Base-by-base conservation (phyloP, 2,329 filamentous ascomycete genomes). In the Botryotinia narcissicola region DNA sequence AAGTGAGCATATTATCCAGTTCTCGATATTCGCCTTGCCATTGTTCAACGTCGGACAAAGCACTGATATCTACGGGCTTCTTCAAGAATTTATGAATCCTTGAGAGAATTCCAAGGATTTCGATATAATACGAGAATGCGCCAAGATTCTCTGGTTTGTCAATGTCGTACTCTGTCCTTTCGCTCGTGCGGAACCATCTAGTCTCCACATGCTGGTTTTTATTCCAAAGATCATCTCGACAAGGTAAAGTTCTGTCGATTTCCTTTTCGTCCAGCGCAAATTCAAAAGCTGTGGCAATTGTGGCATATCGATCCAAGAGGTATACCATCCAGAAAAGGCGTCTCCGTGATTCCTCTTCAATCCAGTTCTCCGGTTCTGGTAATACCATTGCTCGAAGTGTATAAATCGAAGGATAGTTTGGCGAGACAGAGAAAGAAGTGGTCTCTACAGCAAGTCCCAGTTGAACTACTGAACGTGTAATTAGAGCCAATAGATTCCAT, bases 271-370 rank as follows among this genome's bases (percentile, higher is more conserved):
- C 91, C 29, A 98, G 84, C 0, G 93, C 93, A 80, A 97, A 97
- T 78, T 97, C 94, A 78, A 97, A 97, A 0, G 95, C 94, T 0
- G 95, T 97, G 0, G 94, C 92, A 73, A 97, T 91, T 0, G 94
- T 97, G 0, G 94, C 94, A 80, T 97, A 97, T 68, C 95, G 88
- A 81, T 98, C 95, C 9, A 98, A 86, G 20, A 97, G 84, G 80
- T 97, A 98, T 18, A 97, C 91, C 90, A 97, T 95, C 95, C 95
- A 98, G 82, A 98, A 97, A 1, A 97, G 85, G 40, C 95, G 87
- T 42, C 95, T 88, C 42, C 94, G 87, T 60, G 93, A 92, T 81
- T 98, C 95, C 75, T 97, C 95, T 80, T 97, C 94, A 73, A 97
- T 92, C 82, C 95, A 97, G 75, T 94, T 92, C 69, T 89, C 90